Base-by-base conservation (phyloP, 1,284 basidiomycete species). In the Melanopsichium pennsylvanicum region DNA sequence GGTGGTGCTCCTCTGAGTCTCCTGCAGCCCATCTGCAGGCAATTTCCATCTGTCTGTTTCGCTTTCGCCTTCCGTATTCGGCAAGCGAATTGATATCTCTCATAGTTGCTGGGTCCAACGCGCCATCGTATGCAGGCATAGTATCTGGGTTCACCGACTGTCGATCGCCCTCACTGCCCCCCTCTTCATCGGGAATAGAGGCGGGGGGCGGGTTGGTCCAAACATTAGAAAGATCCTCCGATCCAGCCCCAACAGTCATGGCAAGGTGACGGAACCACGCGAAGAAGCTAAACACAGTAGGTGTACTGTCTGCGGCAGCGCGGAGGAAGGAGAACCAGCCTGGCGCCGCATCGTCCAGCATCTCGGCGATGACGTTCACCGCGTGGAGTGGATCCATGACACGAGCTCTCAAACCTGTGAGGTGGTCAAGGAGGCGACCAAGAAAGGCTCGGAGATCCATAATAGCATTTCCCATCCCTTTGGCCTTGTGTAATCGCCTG, bases 11-110 rank as follows among this genome's bases (percentile, higher is more conserved):
- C 35, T 80, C 78, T 8, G 72, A 67, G 34, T 78, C 74, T 25
- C 78, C 78, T 1, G 76, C 74, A 15, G 74, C 74, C 78, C 78
- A 80, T 29, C 75, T 55, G 41, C 73, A 73, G 15, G 71, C 73
- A 37, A 77, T 59, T 45, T 77, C 73, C 75, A 77, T 77, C 55
- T 75, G 73, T 10, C 75, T 48, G 34, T 67, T 73, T 18, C 75
- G 64, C 58, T 73, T 75, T 21, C 73, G 48, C 11, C 74, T 56
- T 3, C 66, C 75, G 21, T 70, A 56, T 27, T 75, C 73, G 11
- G 66, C 41, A 22, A 70, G 52, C 31, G 60, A 64, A 46, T 70
- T 70, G 58, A 70, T 70, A 4, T 70, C 68, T 13, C 61, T 49
- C 68, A 70, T 70, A n/a, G 68, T 70, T 1, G 46, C 43, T 1